A percentile compares a stretch with the other conserved stretches of the same genome.
Conservation (phyloP, 768 basidiomycete species). For the Fibroporia radiculosa region DNA sequence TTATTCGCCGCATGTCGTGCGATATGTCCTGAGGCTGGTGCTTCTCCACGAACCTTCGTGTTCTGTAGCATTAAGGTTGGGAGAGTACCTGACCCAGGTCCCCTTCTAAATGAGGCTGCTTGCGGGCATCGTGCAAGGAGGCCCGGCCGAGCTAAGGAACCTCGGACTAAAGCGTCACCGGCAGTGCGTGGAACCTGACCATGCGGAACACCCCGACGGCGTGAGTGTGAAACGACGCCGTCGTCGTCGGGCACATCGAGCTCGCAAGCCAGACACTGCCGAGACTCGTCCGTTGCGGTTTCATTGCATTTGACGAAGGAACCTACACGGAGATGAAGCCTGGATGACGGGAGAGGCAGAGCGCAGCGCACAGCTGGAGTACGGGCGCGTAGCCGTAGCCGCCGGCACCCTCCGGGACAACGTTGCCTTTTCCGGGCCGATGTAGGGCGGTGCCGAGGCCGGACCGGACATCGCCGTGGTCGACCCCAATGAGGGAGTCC, state of each 20-base stretch:
- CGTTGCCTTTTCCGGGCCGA: not conserved
- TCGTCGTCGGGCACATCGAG: too few relatives aligned
- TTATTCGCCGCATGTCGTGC: too few relatives aligned
- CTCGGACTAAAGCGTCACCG: not conserved
- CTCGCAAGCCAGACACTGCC: not conserved
- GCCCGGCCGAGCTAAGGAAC: not conserved
- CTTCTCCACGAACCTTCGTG: too few relatives aligned
- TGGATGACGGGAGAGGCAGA: not conserved
- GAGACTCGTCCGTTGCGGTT: too few relatives aligned
- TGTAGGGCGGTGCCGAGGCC: constrained; percentile 1
- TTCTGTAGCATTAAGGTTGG: too few relatives aligned
- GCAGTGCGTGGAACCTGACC: not conserved
- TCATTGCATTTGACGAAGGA: not conserved
- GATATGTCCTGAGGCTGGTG: too few relatives aligned
- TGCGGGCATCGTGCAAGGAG: not conserved
- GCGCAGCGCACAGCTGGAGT: not conserved
- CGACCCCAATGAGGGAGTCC: not conserved
- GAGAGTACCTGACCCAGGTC: not conserved
- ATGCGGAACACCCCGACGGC: not conserved
- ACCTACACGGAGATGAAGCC: not conserved
- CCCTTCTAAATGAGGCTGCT: not conserved
- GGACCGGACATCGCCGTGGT: constrained; percentile 1
- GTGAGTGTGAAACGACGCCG: not conserved
- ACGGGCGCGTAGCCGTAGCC: not conserved
- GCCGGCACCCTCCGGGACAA: not conserved